Evolutionary conservation across 1,139 yeast genomes (phyloP), one percentile per base, ranked within the genome.

Genomic region (Candida sojae): DNA sequence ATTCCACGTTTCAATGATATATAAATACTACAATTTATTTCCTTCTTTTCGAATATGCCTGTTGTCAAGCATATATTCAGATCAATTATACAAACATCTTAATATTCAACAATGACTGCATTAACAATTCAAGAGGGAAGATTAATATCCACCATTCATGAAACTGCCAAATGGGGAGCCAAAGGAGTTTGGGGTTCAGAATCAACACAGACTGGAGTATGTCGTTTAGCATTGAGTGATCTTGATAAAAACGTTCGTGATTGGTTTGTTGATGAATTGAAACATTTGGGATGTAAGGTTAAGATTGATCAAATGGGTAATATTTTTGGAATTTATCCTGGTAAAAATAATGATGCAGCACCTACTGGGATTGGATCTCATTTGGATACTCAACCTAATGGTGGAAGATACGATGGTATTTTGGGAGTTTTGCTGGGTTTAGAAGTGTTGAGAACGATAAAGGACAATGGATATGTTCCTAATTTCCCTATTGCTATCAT

Each of bases 321-420:
- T 60, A 83, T 84, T 35, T 86, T 84, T 64, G 85, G 86, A 12
- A 70, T 80, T 25, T 82, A 73, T 48, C 86, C 87, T 0, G 90
- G 90, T 5, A 66, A 71, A 52, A 35, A 44, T n/a, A 73, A 79
- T 44, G 59, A 57, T 2, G 76, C 73, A 0, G 61, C 73, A 6
- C 87, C 91, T 10, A 83, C 84, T 1, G 90, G 81, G 10, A 82
- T 85, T 52, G 91, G 92, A 0, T 84, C 90, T 0, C 91, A 86
- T 63, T 66, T 86, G 49, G 91, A 86, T 58, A 86, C 91, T 1
- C 91, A 86, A 64, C 91, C 91, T n/a, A 83, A 84, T 6, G 91
- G 91, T 31, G 91, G 91, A 6, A 70, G 88, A 51, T 86, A 84
- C 58, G 91, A 86, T 58, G 92, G 91, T 31, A 80, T 84, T 39